Evolutionary conservation across 164 flowering plant species (phyloP).

Genomic region (Aristolochia contorta): DNA sequence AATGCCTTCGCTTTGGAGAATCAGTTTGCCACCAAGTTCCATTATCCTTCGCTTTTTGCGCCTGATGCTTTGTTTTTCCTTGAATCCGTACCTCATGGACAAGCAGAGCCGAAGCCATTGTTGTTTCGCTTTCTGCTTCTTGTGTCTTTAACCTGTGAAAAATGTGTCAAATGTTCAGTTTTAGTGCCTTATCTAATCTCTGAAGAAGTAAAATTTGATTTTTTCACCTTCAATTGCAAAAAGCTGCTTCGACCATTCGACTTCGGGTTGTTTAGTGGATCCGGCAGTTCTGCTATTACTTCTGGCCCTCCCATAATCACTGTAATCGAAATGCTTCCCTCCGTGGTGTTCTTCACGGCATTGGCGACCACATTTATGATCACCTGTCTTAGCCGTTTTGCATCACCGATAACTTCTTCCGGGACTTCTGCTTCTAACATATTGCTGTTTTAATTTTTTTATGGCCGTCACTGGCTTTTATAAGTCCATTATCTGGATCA

Average conservation of each 20-base stretch:
- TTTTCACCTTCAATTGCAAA: conserved; percentile 53
- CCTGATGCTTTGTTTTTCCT: too few species aligned
- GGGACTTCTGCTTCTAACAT: conserved; percentile 56
- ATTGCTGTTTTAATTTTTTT: conserved; percentile 42
- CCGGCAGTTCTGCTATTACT: conserved; percentile 37
- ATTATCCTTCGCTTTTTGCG: conserved; percentile 63
- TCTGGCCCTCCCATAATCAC: conserved; percentile 55
- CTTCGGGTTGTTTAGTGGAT: conserved; percentile 39
- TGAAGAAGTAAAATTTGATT: background rate
- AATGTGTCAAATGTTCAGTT: background rate
- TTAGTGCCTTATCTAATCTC: too few species aligned
- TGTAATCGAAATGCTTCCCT: conserved; percentile 40
- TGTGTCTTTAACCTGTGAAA: conserved; percentile 53
- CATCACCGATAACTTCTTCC: conserved; percentile 53
- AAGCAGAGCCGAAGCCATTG: conserved; percentile 4
- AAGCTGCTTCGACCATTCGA: conserved; percentile 44
- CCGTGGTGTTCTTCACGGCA: conserved; percentile 70
- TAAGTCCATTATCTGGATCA: conserved; percentile 35
- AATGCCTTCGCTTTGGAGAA: conserved; percentile 64
- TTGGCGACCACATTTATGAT: conserved; percentile 55
- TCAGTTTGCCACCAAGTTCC: conserved; percentile 55
- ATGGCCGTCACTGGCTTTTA: conserved; percentile 58
- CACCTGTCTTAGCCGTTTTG: conserved; percentile 56
- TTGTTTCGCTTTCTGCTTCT: conserved; percentile 13
- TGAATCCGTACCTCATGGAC: conserved; percentile 24